phyloP scores from a whole-genome alignment of 495 filamentous ascomycete species.

The Aspergillus sclerotiicarbonarius region DNA sequence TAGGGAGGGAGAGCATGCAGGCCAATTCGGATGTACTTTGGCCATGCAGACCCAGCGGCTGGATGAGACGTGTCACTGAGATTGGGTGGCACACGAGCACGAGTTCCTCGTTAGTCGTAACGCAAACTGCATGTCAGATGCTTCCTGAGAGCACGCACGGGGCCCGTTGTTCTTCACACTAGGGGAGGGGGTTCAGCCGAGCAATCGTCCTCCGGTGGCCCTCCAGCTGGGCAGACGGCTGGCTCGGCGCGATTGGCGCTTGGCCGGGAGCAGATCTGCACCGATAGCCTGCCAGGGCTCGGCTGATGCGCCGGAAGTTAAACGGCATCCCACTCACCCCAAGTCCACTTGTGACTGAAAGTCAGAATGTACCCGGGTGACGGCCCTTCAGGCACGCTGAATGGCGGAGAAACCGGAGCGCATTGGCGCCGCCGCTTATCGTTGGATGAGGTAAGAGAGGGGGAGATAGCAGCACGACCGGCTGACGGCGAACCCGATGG shows the following conservation, averaged over 20 bases:
- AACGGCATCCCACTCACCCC: constrained; percentile 2
- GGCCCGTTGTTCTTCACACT: not conserved
- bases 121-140: not conserved
- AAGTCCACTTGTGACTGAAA: no score
- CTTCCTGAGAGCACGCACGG: constrained; percentile 2
- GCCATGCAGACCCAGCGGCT: not conserved
- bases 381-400: not conserved
- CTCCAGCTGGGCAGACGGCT: not conserved
- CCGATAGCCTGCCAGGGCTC: not conserved
- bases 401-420: constrained; percentile 2
- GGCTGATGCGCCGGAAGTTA: constrained; percentile 5
- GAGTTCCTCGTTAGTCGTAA: not conserved
- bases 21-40: not conserved
- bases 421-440: not conserved
- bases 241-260: not conserved
- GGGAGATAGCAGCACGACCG: not conserved
- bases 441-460: not conserved
- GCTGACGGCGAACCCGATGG: not conserved
- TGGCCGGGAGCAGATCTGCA: not conserved
- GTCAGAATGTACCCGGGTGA: no score
- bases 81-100: not conserved
- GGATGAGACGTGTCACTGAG: not conserved
- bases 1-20: not conserved
- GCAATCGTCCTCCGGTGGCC: not conserved
- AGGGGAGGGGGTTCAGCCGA: not conserved